Conservation (phyloP, 495 filamentous ascomycete genomes). For the Penicillium tannophilum region DNA sequence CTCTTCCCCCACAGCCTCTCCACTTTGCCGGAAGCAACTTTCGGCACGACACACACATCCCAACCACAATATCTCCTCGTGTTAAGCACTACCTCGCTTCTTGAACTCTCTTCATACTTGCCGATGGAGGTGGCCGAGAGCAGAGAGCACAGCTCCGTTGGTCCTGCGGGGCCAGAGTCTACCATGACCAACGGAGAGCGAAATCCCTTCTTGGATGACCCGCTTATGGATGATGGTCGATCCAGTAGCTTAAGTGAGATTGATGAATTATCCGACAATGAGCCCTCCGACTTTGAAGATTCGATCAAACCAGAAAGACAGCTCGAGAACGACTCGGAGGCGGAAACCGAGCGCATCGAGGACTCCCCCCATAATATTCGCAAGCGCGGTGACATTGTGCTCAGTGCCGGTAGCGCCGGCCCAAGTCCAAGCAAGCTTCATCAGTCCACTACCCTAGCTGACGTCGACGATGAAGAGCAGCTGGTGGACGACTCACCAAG, state of each 20-base stretch:
- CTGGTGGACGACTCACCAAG: conserved; percentile 44
- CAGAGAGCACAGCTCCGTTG: conserved; percentile 41
- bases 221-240: conserved; percentile 47
- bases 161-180: conserved; percentile 36
- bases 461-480: conserved; percentile 45
- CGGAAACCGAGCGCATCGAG: conserved; percentile 93
- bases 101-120: conserved; percentile 3
- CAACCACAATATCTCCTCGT: conserved; percentile 3
- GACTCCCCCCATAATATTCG: conserved; percentile 80
- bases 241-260: conserved; percentile 90
- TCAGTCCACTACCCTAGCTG: conserved; percentile 51
- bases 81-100: conserved; percentile 6
- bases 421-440: conserved; percentile 70
- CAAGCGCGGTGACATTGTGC: conserved; percentile 59
- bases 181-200: conserved; percentile 42
- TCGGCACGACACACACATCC: conserved; percentile 11
- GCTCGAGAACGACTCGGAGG: conserved; percentile 85
- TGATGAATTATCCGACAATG: conserved; percentile 72
- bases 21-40: conserved; percentile 18
- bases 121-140: conserved; percentile 49
- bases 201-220: conserved; percentile 41
- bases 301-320: conserved; percentile 40
- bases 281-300: conserved; percentile 56
- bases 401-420: conserved; percentile 53
- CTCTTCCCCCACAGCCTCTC: conserved; percentile 24